Percentiles rank a stretch among this genome's conserved stretches.
Conservation (phyloP, 2,329 filamentous ascomycete genomes). For the Elsinoe arachidis region DNA sequence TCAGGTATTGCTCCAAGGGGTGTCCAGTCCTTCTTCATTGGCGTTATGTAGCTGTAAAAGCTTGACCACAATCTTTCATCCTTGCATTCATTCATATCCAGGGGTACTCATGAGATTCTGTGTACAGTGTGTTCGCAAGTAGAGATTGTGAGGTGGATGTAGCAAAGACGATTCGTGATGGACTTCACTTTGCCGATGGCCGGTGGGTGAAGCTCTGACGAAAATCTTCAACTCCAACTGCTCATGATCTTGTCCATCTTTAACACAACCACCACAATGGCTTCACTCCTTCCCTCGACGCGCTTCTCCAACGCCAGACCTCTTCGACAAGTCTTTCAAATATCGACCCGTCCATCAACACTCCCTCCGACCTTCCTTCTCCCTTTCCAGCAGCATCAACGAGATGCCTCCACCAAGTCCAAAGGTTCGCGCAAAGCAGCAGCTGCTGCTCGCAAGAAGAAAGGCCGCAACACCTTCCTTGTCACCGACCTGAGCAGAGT, state of each 20-base stretch:
- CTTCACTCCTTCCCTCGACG: background rate
- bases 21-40: too few species aligned
- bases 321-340: conserved; percentile 3
- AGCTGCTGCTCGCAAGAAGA: conserved; percentile 49
- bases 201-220: background rate
- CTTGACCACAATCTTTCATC: too few species aligned
- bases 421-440: conserved; percentile 37
- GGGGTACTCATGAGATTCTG: too few species aligned
- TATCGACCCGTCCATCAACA: background rate
- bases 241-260: background rate
- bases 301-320: conserved; percentile 4
- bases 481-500: conserved; percentile 54
- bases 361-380: conserved; percentile 18
- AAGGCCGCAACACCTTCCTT: conserved; percentile 58
- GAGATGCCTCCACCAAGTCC: conserved; percentile 30
- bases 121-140: too few species aligned
- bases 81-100: too few species aligned
- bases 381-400: conserved; percentile 31
- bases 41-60: too few species aligned
- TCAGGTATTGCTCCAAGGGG: too few species aligned
- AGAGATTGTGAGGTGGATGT: too few species aligned
- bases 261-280: conserved; percentile 8
- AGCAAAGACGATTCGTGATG: too few species aligned
- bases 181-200: too few species aligned
- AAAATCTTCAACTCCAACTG: background rate